Evolutionary conservation across 257 asterid genomes (phyloP).

Genomic region (Scutellaria galericulata): DNA sequence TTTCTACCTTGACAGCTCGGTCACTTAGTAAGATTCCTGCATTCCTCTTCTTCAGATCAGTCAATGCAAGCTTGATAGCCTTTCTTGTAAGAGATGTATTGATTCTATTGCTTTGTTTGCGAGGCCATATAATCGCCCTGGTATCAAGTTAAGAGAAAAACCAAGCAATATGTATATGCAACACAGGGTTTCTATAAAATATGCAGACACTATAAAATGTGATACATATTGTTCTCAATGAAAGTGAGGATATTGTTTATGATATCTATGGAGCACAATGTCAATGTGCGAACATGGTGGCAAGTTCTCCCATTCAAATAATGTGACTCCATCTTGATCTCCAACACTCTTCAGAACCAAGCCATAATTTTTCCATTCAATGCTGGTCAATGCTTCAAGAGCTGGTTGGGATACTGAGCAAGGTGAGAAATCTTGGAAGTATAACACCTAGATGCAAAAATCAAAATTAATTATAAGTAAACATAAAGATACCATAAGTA

Average conservation of each 20-base stretch:
- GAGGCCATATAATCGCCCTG: constrained; percentile 48
- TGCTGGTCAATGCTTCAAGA: constrained; percentile 69
- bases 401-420: constrained; percentile 58
- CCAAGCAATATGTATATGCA: constrained; percentile 12
- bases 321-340: constrained; percentile 57
- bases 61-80: constrained; percentile 73
- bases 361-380: constrained; percentile 85
- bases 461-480: constrained; percentile 11
- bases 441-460: constrained; percentile 59
- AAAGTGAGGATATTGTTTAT: constrained; percentile 67
- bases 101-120: constrained; percentile 35
- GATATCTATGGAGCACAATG: constrained; percentile 69
- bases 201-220: constrained; percentile 1
- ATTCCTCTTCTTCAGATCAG: constrained; percentile 72
- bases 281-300: constrained; percentile 65
- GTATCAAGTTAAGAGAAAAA: constrained; percentile 51
- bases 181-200: neutral
- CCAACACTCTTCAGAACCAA: constrained; percentile 57
- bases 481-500: constrained; percentile 10
- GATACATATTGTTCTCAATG: constrained; percentile 28
- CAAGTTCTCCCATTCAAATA: constrained; percentile 84
- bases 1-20: constrained; percentile 75
- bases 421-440: constrained; percentile 75
- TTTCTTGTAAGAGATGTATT: constrained; percentile 63
- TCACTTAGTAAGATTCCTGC: constrained; percentile 73